phyloP scores from a whole-genome alignment of 306 rosid genomes.

The Prunus dulcis region DNA sequence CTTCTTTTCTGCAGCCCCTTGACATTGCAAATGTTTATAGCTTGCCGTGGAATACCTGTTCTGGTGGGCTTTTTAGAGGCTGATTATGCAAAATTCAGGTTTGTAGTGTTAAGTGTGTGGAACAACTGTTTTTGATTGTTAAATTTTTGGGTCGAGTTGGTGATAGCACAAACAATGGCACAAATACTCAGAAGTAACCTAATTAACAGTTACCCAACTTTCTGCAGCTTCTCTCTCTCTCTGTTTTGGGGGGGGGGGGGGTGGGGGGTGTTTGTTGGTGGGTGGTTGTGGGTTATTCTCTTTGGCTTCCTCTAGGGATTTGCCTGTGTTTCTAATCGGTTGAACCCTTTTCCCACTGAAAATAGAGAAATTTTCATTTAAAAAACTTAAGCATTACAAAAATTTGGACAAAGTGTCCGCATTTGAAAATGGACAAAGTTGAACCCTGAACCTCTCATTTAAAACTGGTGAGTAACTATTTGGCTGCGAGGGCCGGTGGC shows the following conservation, averaged over 20 bases:
- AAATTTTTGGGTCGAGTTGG: neutral
- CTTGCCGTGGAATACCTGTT: constrained; percentile 98
- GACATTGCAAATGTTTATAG: constrained; percentile 98
- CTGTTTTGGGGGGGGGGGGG: neutral
- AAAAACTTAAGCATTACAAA: neutral
- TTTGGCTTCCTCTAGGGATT: too few relatives aligned
- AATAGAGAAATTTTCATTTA: neutral
- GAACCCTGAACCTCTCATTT: neutral
- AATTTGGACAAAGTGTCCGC: too few relatives aligned
- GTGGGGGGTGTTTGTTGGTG: neutral
- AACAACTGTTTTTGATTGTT: constrained; percentile 6
- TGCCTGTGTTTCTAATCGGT: neutral
- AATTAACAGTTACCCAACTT: neutral
- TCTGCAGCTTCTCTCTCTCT: neutral
- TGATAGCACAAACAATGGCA: neutral
- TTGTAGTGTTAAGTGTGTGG: constrained; percentile 23
- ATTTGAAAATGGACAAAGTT: neutral
- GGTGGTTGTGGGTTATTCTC: neutral
- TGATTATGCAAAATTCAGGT: constrained; percentile 98
- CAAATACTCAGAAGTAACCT: neutral
- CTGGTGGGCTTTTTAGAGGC: constrained; percentile 97
- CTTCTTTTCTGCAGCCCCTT: constrained; percentile 57
- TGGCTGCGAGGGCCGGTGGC: neutral
- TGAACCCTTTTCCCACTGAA: neutral
- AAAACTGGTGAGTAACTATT: neutral